Evolutionary conservation across 495 filamentous ascomycete species (phyloP).

Genomic region (Friedmanniomyces simplex): DNA sequence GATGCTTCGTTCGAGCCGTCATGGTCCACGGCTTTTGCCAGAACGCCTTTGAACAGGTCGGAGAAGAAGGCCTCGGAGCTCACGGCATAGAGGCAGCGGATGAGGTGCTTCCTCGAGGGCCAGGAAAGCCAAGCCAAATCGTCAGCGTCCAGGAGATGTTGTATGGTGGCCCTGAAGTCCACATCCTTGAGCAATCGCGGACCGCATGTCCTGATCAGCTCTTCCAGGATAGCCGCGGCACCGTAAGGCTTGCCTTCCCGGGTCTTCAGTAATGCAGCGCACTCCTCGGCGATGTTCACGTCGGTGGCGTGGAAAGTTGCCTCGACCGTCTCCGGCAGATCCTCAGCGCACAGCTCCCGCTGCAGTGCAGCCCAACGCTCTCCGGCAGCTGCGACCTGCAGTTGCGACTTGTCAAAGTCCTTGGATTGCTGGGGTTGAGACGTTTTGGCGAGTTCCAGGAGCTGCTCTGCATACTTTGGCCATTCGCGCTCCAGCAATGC

Average conservation of each 20-base stretch:
- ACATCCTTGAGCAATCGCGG: slow-evolving; percentile 21
- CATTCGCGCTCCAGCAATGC: slow-evolving; percentile 39
- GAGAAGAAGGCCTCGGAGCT: not conserved
- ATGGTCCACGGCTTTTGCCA: not conserved
- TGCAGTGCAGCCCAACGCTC: slow-evolving; percentile 52
- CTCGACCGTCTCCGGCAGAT: slow-evolving; percentile 21
- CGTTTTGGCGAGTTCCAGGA: slow-evolving; percentile 53
- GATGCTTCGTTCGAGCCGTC: not conserved
- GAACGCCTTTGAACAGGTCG: not conserved
- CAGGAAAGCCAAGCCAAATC: slow-evolving; percentile 26
- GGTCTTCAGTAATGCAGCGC: slow-evolving; percentile 40
- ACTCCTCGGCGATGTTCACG: slow-evolving; percentile 37
- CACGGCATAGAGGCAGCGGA: slow-evolving; percentile 22
- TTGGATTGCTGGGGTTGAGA: slow-evolving; percentile 71
- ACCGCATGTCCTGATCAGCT: slow-evolving; percentile 30
- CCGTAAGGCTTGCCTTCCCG: slow-evolving; percentile 78
- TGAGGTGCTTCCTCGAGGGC: slow-evolving; percentile 39
- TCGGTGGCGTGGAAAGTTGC: slow-evolving; percentile 16
- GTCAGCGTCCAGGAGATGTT: slow-evolving; percentile 32
- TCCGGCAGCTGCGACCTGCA: slow-evolving; percentile 48
- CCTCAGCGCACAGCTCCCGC: slow-evolving; percentile 8
- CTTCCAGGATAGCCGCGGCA: slow-evolving; percentile 54
- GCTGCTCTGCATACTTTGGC: slow-evolving; percentile 41
- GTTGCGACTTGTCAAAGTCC: slow-evolving; percentile 60
- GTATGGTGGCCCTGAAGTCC: slow-evolving; percentile 23